phyloP scores from a whole-genome alignment of 345 rosid species.

The Eucalyptus camaldulensis region DNA sequence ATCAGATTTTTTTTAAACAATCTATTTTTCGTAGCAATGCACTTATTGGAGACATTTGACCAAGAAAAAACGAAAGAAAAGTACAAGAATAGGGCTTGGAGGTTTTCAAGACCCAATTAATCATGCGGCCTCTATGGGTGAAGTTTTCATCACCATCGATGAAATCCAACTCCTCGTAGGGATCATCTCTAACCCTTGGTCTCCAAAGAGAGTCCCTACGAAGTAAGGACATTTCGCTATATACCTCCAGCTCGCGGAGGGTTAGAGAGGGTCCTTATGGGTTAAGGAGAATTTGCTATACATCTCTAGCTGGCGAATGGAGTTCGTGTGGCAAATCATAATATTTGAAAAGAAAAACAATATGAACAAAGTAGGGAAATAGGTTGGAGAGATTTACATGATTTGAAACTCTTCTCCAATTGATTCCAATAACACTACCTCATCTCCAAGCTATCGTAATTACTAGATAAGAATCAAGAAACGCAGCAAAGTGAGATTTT shows the following conservation, averaged over 20 bases:
- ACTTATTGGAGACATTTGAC: not conserved
- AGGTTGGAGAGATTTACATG: not conserved
- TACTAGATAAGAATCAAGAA: not conserved
- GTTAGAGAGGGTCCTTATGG: too few species aligned
- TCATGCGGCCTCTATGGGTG: not conserved
- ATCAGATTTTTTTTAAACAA: not conserved
- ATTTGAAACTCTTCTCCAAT: not conserved
- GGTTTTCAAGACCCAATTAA: not conserved
- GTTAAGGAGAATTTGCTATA: not conserved
- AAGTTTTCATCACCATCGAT: not conserved
- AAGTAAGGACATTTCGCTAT: too few species aligned
- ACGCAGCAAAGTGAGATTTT: not conserved
- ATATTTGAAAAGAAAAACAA: not conserved
- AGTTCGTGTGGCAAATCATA: not conserved
- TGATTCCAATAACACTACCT: not conserved
- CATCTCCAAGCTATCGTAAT: not conserved
- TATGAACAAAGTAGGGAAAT: not conserved
- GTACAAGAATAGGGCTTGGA: not conserved
- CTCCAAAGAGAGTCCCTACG: too few species aligned
- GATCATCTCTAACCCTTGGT: not conserved
- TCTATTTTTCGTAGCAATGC: not conserved
- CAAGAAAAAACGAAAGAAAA: not conserved
- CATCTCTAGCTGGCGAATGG: not conserved
- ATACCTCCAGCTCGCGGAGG: too few species aligned
- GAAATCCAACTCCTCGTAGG: not conserved